phyloP scores from a whole-genome alignment of 2,329 filamentous ascomycete species.

The Cladosporium cucumerinum region DNA sequence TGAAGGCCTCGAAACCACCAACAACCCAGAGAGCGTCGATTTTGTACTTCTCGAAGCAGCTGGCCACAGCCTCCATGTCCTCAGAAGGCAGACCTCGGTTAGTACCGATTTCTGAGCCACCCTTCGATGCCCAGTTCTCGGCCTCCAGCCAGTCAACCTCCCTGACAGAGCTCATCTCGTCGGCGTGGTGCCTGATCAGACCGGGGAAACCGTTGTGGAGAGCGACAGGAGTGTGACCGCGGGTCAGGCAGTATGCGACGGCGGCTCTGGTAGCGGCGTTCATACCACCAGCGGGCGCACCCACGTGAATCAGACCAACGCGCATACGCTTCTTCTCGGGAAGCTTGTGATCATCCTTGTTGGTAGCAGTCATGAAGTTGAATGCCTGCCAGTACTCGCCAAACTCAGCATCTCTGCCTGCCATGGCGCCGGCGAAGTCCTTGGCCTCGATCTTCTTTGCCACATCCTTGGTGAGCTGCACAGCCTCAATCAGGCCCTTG shows the following conservation, averaged over 20 bases:
- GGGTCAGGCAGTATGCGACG: slow-evolving; percentile 85
- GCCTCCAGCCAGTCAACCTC: slow-evolving; percentile 90
- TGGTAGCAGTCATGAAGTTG: slow-evolving; percentile 81
- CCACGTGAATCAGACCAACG: slow-evolving; percentile 94
- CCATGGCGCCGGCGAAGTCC: slow-evolving; percentile 85
- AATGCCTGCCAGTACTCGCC: slow-evolving; percentile 88
- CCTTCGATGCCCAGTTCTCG: slow-evolving; percentile 91
- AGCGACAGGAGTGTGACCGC: slow-evolving; percentile 88
- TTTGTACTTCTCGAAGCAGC: slow-evolving; percentile 78
- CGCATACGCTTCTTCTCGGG: slow-evolving; percentile 78
- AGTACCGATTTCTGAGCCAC: slow-evolving; percentile 95
- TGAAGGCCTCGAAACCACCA: slow-evolving; percentile 96
- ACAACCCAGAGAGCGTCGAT: slow-evolving; percentile 86
- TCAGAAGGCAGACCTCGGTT: slow-evolving; percentile 90
- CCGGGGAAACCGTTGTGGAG: slow-evolving; percentile 98
- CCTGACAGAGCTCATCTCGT: slow-evolving; percentile 76
- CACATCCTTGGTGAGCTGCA: slow-evolving; percentile 80
- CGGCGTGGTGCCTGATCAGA: slow-evolving; percentile 82
- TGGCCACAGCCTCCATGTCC: slow-evolving; percentile 78
- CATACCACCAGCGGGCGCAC: slow-evolving; percentile 95
- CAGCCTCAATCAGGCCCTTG: slow-evolving; percentile 84
- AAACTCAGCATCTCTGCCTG: slow-evolving; percentile 86
- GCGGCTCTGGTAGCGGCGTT: slow-evolving; percentile 93
- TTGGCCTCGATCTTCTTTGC: slow-evolving; percentile 76
- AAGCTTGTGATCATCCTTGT: slow-evolving; percentile 65